Conservation (phyloP, 345 rosid species). For the Corchorus olitorius region DNA sequence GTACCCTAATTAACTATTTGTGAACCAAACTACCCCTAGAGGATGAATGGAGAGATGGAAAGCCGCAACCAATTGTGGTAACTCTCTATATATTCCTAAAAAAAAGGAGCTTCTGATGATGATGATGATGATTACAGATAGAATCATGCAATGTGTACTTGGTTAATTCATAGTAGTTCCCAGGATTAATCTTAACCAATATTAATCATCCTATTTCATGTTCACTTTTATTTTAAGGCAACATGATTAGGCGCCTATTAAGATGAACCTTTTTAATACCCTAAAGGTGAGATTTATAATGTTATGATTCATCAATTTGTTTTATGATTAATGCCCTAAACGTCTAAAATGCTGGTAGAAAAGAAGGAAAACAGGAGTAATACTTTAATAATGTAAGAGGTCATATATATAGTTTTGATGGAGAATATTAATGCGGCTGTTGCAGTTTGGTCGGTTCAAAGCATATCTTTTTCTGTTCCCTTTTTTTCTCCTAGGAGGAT, state of each 20-base stretch:
- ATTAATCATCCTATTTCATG: not conserved
- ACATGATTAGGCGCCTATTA: not conserved
- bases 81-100: too few species aligned
- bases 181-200: not conserved
- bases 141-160: not conserved
- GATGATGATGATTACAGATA: too few species aligned
- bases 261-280: not conserved
- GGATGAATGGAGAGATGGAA: too few species aligned
- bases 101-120: not conserved
- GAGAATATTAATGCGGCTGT: not conserved
- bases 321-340: too few species aligned
- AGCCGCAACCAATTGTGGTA: too few species aligned
- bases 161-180: not conserved
- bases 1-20: too few species aligned
- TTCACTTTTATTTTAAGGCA: constrained; percentile 16
- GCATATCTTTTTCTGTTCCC: not conserved
- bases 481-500: constrained; percentile 12
- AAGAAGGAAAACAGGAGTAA: not conserved
- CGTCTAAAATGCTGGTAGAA: not conserved
- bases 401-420: not conserved
- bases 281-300: not conserved
- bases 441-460: constrained; percentile 14
- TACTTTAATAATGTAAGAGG: too few species aligned
- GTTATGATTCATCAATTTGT: too few species aligned
- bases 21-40: too few species aligned